These are phyloP conservation scores for Yamadazyma sp. DNA, from an alignment of 1,139 yeast genomes.

Conservation along the genomic window DNA sequence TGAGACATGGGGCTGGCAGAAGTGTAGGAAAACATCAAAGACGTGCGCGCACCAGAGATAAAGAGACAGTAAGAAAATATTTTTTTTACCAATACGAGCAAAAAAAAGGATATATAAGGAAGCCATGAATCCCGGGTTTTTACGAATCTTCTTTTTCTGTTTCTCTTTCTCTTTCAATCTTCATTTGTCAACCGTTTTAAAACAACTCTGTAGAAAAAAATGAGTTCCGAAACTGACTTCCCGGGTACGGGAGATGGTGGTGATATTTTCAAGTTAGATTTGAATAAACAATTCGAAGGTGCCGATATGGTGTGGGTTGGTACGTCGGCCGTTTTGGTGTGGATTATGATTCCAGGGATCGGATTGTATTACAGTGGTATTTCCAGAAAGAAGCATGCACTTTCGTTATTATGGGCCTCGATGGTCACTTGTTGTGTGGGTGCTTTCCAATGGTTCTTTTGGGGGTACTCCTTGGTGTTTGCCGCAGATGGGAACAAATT, in stretches of 20 bases:
- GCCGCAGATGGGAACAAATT: constrained; percentile 63
- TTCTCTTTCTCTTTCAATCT: background rate
- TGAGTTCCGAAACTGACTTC: constrained; percentile 17
- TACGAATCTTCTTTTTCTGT: too few species aligned
- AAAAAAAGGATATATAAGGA: background rate
- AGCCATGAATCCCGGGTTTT: background rate
- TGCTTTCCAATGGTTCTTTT: constrained; percentile 93
- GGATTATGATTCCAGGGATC: constrained; percentile 95
- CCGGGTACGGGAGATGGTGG: constrained; percentile 73
- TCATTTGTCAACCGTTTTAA: too few species aligned
- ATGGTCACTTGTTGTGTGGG: constrained; percentile 82
- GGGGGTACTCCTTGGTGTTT: constrained; percentile 92
- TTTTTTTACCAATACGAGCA: background rate
- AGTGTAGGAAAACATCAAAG: too few species aligned
- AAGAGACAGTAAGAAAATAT: background rate
- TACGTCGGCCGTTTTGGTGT: constrained; percentile 71
- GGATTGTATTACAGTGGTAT: constrained; percentile 89
- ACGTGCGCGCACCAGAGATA: background rate
- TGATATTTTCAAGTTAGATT: constrained; percentile 67
- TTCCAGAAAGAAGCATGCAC: constrained; percentile 88
- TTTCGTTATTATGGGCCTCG: constrained; percentile 91
- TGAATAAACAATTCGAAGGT: constrained; percentile 69
- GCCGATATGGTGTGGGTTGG: constrained; percentile 92
- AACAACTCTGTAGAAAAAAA: constrained; percentile 1
- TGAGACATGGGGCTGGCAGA: too few species aligned